Evolutionary conservation across 2,329 filamentous ascomycete species (phyloP), one percentile per base, ranked within the genome.

Genomic region (Fusarium nematophilum): DNA sequence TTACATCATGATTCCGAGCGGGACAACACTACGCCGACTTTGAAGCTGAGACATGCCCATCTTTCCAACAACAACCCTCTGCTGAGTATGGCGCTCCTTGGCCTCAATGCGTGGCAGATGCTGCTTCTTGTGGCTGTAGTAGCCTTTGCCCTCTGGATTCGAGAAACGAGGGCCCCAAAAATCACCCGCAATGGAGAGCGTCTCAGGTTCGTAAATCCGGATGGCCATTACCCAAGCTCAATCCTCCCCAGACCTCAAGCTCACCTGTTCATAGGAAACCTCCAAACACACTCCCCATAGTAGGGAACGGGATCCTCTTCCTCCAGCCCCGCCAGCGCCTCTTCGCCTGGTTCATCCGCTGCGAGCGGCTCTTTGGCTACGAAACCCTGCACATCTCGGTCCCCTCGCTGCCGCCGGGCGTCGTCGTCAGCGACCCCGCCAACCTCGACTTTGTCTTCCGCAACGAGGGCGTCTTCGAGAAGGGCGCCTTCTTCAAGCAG

Each of bases 371-470:
- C 25, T 84, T 85, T 58, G 85, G 85, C 29, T 76, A 81, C 47
- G 84, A 87, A 70, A 89, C 87, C 1, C 83, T 87, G 40, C 81
- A 85, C 63, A 84, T 90, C 25, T 81, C 81, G 4, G 86, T 89
- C 10, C 87, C 87, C 2, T 84, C 83, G 0, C 71, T 90, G 10
- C 86, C 86, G 2, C 83, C 85, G 0, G 86, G 85, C 4, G 83
- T 89, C 15, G 82, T 90, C 38, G 83, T 90, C 68, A 86, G 83
- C 65, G 83, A 86, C 63, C 86, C 87, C 2, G 76, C 75, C 52
- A 87, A 86, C 59, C 78, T 90, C 1, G 87, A 89, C 27, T 88
- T 79, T 62, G 81, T 89, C 25, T 82, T 89, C 64, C 86, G 82
- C 68, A 80, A 87, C 56, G 85, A 88, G 66, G 80, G 78, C 9